Base-by-base conservation (phyloP, 495 filamentous ascomycete species). In the Corynascus novoguineensis region DNA sequence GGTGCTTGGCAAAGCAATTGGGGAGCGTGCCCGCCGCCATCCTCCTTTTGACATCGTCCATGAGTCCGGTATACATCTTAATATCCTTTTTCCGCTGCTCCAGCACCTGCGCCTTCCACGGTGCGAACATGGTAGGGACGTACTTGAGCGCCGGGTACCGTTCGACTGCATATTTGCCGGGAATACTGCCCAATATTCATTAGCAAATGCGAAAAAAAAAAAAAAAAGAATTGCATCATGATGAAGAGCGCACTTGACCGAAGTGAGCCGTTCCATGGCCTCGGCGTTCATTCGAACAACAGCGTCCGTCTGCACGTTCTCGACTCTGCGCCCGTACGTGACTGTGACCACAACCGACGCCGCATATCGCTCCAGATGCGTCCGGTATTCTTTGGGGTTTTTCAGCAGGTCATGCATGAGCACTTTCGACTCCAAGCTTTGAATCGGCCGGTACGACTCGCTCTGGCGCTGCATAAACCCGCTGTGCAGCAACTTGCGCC, bases 301-400 rank as follows among this genome's bases (percentile, higher is more conserved):
- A 28, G 78, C 68, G 45, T 79, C 70, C 17, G 77, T 77, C 29
- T 78, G 68, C 29, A 83, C 68, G 19, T 76, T 68, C 63, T 82
- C 75, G 15, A 84, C 79, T 25, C 81, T 67, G 27, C 81, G 74
- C 6, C 81, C 81, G 60, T 83, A 84, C 11, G 79, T 79, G 21
- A 84, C 78, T 19, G 73, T 81, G 22, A 82, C 78, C 31, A 84
- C 79, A 24, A 85, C 76, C 31, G 77, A 80, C 7, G 78, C 76
- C 2, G 82, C 80, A 60, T 82, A 85, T 28, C 82, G 73, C 62
- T 83, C 79, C 19, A 73, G 62, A 46, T 73, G 70, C 9, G 56
- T 67, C 21, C 70, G 63, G 34, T 68, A 74, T 0, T 51, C 54
- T 22, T 53, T 57, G 4, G 76, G 74, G 3, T 55, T 64, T 0